Evolutionary conservation across 1,284 basidiomycete species (phyloP).

Genomic region (Fomes fomentarius): DNA sequence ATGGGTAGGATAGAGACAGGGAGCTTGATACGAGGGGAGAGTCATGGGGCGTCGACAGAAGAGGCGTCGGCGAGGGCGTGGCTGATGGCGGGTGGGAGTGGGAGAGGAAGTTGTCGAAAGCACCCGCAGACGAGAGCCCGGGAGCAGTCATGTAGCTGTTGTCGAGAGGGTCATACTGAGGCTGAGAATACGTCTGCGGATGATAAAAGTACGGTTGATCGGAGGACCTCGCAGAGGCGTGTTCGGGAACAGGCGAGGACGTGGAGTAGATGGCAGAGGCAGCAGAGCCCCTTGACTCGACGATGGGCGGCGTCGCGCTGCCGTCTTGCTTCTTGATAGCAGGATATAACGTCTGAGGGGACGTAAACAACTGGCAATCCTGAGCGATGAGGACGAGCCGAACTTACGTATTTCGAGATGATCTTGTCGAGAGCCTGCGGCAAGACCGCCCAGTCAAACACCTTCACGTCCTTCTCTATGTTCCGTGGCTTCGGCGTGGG

Average conservation of each 20-base stretch:
- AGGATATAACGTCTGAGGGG: conserved; percentile 16
- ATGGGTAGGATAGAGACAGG: conserved; percentile 11
- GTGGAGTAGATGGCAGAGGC: conserved; percentile 14
- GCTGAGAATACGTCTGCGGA: conserved; percentile 7
- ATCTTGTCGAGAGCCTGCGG: conserved; percentile 89
- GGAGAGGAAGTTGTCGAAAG: conserved; percentile 16
- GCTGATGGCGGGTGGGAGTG: conserved; percentile 6
- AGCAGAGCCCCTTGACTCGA: conserved; percentile 3
- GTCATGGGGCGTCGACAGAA: conserved; percentile 11
- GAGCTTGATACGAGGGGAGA: conserved; percentile 6
- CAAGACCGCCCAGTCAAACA: conserved; percentile 91
- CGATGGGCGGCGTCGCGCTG: conserved; percentile 1
- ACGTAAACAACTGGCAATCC: neutral
- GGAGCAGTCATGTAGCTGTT: conserved; percentile 10
- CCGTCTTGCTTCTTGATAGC: conserved; percentile 11
- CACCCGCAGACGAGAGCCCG: conserved; percentile 2
- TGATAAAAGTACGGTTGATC: conserved; percentile 16
- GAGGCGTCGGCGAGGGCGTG: conserved; percentile 15
- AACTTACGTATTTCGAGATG: conserved; percentile 91
- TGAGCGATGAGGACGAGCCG: neutral
- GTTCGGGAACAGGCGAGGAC: conserved; percentile 8
- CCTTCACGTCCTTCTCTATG: conserved; percentile 98
- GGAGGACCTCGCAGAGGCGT: conserved; percentile 3
- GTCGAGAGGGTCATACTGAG: conserved; percentile 19
- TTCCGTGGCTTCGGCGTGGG: conserved; percentile 93